phyloP scores from a whole-genome alignment of 2,329 filamentous ascomycete species.

The Colletotrichum graminicola region DNA sequence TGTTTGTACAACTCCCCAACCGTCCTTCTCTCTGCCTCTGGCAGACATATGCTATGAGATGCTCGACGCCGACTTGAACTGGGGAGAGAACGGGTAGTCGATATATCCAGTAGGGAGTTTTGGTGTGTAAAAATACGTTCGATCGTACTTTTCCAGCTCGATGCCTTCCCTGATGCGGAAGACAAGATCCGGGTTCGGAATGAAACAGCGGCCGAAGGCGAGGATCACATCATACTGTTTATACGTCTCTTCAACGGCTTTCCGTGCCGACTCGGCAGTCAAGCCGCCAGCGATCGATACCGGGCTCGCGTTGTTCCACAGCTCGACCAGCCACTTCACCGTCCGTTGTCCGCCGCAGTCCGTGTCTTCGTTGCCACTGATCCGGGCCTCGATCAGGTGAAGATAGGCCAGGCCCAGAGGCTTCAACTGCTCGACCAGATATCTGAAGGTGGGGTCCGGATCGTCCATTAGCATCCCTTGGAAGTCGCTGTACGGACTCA shows the following conservation, averaged over 20 bases:
- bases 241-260: slow-evolving; percentile 45
- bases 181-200: slow-evolving; percentile 52
- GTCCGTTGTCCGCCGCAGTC: slow-evolving; percentile 46
- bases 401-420: slow-evolving; percentile 67
- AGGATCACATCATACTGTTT: slow-evolving; percentile 47
- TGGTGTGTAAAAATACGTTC: slow-evolving; percentile 48
- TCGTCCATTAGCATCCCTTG: slow-evolving; percentile 71
- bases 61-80: slow-evolving; percentile 42
- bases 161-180: slow-evolving; percentile 48
- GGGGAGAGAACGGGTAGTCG: slow-evolving; percentile 45
- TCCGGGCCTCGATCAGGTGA: slow-evolving; percentile 69
- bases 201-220: slow-evolving; percentile 52
- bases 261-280: slow-evolving; percentile 45
- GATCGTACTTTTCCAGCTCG: slow-evolving; percentile 47
- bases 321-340: slow-evolving; percentile 47
- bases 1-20: not conserved
- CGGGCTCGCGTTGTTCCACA: slow-evolving; percentile 50
- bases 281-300: slow-evolving; percentile 51
- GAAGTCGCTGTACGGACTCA: slow-evolving; percentile 70
- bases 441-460: slow-evolving; percentile 68
- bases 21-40: not conserved
- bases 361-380: slow-evolving; percentile 56
- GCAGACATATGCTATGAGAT: not conserved
- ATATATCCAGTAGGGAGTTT: slow-evolving; percentile 44
- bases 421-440: slow-evolving; percentile 65